Evolutionary conservation across 2,329 filamentous ascomycete species (phyloP).

Genomic region (Herpomyces periplanetae): DNA sequence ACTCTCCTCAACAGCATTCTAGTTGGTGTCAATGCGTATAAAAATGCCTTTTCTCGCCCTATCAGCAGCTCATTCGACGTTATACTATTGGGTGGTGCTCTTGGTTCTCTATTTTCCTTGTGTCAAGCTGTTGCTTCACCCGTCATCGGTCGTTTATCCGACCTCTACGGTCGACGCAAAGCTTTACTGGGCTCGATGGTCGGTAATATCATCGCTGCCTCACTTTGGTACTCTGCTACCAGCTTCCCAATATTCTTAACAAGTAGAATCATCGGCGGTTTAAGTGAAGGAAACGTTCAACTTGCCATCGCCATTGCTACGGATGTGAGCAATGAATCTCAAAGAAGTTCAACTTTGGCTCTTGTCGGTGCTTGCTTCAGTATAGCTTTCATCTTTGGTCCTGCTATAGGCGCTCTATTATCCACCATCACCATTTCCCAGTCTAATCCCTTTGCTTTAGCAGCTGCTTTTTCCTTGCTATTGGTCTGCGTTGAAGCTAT

Average conservation of each 20-base stretch:
- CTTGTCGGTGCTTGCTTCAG: constrained; percentile 87
- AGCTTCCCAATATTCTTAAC: constrained; percentile 87
- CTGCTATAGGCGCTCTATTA: constrained; percentile 54
- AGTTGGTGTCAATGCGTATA: constrained; percentile 60
- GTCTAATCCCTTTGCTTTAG: constrained; percentile 69
- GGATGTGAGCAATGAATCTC: constrained; percentile 56
- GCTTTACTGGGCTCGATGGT: constrained; percentile 66
- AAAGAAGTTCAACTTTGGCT: constrained; percentile 68
- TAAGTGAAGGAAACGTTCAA: constrained; percentile 91
- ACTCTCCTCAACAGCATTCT: constrained; percentile 45
- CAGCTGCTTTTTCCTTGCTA: constrained; percentile 48
- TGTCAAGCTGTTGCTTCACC: constrained; percentile 74
- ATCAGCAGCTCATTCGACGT: constrained; percentile 94
- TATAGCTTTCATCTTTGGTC: constrained; percentile 83
- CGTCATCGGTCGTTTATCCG: constrained; percentile 53
- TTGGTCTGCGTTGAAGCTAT: constrained; percentile 53
- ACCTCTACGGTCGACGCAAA: constrained; percentile 47
- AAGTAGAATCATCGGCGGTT: constrained; percentile 57
- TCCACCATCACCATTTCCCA: constrained; percentile 35
- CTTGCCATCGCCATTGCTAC: constrained; percentile 81
- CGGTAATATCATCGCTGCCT: constrained; percentile 67
- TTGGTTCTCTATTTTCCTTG: constrained; percentile 71
- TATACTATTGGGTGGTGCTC: constrained; percentile 59
- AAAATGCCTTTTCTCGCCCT: constrained; percentile 54
- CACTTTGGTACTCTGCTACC: constrained; percentile 65